Conservation (phyloP, 148 eudicot species). For the Chenopodium formosanum region DNA sequence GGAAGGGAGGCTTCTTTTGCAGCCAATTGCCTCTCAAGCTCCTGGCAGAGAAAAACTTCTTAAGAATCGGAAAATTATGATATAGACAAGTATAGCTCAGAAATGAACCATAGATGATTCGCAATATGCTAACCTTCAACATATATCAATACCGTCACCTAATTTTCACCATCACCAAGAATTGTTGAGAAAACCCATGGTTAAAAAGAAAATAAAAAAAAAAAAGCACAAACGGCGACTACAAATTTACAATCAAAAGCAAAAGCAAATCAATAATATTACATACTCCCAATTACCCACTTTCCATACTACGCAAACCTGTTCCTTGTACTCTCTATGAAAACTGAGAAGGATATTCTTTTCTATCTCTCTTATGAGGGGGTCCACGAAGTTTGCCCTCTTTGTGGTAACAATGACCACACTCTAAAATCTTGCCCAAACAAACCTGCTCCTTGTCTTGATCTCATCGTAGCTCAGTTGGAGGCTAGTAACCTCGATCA, state of each 20-base stretch:
- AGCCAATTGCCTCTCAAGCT: slow-evolving; percentile 85
- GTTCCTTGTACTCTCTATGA: no score
- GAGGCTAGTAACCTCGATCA: no score
- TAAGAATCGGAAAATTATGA: background rate
- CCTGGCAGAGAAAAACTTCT: slow-evolving; percentile 36
- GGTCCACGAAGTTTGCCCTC: no score
- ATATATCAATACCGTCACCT: background rate
- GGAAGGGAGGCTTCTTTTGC: slow-evolving; percentile 98
- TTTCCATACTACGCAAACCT: no score
- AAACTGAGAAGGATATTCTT: no score
- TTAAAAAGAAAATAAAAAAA: background rate
- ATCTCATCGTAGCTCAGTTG: no score
- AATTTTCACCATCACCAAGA: background rate
- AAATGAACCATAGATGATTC: background rate
- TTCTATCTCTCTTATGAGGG: no score
- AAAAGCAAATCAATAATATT: background rate
- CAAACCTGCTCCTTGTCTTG: no score
- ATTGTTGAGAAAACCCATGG: background rate
- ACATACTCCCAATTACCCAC: no score
- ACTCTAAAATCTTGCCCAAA: no score
- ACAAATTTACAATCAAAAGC: background rate
- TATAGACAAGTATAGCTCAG: background rate
- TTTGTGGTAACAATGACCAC: no score
- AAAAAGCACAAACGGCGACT: background rate
- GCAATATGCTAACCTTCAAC: background rate